Evolutionary conservation across 805 yeast species (phyloP).

Genomic region (Saccharomyces kudriavzevii): DNA sequence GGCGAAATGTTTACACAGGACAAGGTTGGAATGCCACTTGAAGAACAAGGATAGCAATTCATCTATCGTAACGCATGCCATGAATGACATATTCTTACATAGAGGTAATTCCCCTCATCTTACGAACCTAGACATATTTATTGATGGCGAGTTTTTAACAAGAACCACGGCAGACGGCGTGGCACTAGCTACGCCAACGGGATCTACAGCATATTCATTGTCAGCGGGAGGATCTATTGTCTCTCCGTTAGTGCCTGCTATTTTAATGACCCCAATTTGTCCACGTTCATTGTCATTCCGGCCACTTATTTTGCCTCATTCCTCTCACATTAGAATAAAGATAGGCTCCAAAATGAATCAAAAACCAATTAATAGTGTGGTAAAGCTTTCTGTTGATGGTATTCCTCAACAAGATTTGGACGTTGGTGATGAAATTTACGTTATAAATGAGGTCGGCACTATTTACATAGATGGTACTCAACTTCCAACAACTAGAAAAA

Average conservation of each 20-base stretch:
- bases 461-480: conserved; percentile 45
- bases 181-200: conserved; percentile 82
- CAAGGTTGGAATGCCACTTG: conserved; percentile 71
- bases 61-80: conserved; percentile 48
- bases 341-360: conserved; percentile 43
- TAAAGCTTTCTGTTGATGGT: conserved; percentile 76
- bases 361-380: conserved; percentile 31
- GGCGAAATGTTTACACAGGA: conserved; percentile 66
- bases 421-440: conserved; percentile 75
- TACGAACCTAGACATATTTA: conserved; percentile 72
- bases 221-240: conserved; percentile 90
- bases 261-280: conserved; percentile 81
- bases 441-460: conserved; percentile 57
- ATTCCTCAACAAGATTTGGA: conserved; percentile 58
- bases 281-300: conserved; percentile 87
- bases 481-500: conserved; percentile 32
- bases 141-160: conserved; percentile 78
- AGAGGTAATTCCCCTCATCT: conserved; percentile 84
- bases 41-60: conserved; percentile 29
- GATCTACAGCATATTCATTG: conserved; percentile 87
- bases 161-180: conserved; percentile 91
- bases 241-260: conserved; percentile 79
- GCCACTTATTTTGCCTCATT: conserved; percentile 74
- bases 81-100: conserved; percentile 87
- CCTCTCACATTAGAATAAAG: conserved; percentile 62